Percentiles rank a stretch among this genome's conserved stretches.
Evolutionary conservation across 352 stramenopile species (phyloP).

Genomic region (Globisporangium spiculum): DNA sequence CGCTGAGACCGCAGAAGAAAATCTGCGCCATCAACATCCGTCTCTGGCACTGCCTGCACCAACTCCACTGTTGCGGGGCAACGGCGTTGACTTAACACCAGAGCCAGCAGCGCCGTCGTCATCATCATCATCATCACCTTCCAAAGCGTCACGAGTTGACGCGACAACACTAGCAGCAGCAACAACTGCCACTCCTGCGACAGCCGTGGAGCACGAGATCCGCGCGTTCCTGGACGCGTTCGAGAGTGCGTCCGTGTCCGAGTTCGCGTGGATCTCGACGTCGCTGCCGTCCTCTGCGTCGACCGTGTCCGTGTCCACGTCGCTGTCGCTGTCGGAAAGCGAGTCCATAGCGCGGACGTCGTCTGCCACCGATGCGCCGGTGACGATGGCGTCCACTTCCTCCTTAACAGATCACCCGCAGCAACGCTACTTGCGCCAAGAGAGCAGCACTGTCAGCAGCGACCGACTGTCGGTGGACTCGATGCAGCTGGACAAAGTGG

Average conservation of each 20-base stretch:
- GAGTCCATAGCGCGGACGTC: background rate
- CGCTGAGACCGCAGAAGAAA: background rate
- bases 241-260: constrained; percentile 11
- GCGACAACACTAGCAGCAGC: background rate
- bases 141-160: background rate
- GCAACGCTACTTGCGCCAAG: background rate
- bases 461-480: constrained; percentile 10
- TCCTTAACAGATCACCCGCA: background rate
- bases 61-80: background rate
- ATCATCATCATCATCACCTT: background rate
- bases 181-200: background rate
- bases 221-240: constrained; percentile 15
- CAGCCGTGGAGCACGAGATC: constrained; percentile 9
- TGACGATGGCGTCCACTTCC: background rate
- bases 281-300: constrained; percentile 10
- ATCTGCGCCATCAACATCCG: too few species aligned
- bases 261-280: constrained; percentile 11
- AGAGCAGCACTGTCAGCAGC: background rate
- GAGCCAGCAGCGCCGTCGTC: background rate
- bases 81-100: background rate
- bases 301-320: constrained; percentile 11
- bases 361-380: background rate
- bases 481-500: constrained; percentile 9
- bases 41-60: background rate
- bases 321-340: constrained; percentile 6